Evolutionary conservation across 768 basidiomycete genomes (phyloP), one percentile per base, ranked within the genome.

Genomic region (Leucosporidium creatinivorum): DNA sequence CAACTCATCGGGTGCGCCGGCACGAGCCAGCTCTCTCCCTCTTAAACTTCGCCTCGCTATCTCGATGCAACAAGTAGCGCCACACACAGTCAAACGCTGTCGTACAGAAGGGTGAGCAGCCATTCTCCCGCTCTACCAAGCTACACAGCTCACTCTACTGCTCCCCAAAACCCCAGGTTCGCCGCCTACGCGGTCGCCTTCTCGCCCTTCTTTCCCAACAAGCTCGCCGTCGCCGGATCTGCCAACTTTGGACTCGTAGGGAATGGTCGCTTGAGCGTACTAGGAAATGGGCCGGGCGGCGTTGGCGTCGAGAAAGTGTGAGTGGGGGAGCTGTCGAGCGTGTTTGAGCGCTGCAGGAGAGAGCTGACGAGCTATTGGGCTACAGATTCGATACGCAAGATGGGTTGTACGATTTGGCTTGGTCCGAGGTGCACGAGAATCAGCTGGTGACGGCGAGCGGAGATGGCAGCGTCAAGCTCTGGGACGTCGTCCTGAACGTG

Each of bases 391-490:
- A 93, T 76, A 86, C 91, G 0, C 90, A 92, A 77, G 93, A 94
- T 75, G 89, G 88, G 0, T 79, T 93, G 12, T 93, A 88, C 77
- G 92, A 93, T 75, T 80, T 92, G 58, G 91, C 93, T 1, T 98
- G 93, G 93, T 93, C 90, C 47, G 94, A 98, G 79, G 78, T 86
- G 39, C 91, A 96, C 78, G 93, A 94, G 80, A 92, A 94, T 76
- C 94, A 98, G 76, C 79, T 98, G 48, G 87, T 89, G 3, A 86
- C 91, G 1, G 89, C 85, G 1, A 92, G 90, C 13, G 94, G 91
- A 56, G 91, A 96, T 75, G 93, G 93, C 3, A 88, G 89, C 19
- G 83, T 96, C 75, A 86, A 86, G 76, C 80, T 97, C 36, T 97
- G 93, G 89, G 94, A 97, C 77, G 81, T 89, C 28, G 85, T 85